A percentile compares a stretch with the other conserved stretches of the same genome.
Evolutionary conservation across 768 basidiomycete species (phyloP).

Genomic region (Pisolithus sp.): DNA sequence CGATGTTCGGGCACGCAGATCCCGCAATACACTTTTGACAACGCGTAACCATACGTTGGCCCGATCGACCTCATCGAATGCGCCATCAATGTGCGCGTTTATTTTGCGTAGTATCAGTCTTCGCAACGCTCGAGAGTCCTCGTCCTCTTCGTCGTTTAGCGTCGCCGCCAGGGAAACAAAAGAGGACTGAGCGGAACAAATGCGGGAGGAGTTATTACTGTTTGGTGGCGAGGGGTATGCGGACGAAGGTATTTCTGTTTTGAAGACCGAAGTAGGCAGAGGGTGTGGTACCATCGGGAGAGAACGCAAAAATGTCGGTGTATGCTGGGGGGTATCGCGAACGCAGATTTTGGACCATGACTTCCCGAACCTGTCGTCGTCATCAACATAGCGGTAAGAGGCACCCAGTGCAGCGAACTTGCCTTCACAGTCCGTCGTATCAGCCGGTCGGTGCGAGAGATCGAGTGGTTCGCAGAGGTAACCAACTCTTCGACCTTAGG

Average conservation of each 20-base stretch:
- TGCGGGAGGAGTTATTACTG: constrained; percentile 13
- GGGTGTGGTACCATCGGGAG: constrained; percentile 3
- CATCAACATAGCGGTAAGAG: background rate
- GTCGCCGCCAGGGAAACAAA: constrained; percentile 44
- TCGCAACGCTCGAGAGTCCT: constrained; percentile 56
- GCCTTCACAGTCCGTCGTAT: constrained; percentile 53
- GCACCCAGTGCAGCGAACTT: constrained; percentile 10
- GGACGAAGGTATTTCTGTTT: background rate
- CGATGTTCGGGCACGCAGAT: constrained; percentile 33
- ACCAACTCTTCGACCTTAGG: constrained; percentile 54
- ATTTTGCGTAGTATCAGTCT: constrained; percentile 63
- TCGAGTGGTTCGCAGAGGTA: constrained; percentile 46
- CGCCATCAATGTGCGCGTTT: constrained; percentile 46
- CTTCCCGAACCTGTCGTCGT: constrained; percentile 42
- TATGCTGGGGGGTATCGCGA: constrained; percentile 17
- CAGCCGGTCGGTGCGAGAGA: constrained; percentile 51
- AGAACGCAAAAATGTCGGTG: constrained; percentile 16
- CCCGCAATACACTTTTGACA: constrained; percentile 56
- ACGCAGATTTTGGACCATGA: constrained; percentile 40
- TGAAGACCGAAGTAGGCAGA: constrained; percentile 4
- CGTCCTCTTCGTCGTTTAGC: constrained; percentile 50
- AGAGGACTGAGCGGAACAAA: constrained; percentile 28
- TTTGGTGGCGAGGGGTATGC: constrained; percentile 19
- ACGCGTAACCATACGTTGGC: constrained; percentile 54
- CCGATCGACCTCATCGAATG: constrained; percentile 60